A percentile compares a stretch with the other conserved stretches of the same genome.
Evolutionary conservation across 305 asterid genomes (phyloP).

Genomic region (Fraxinus angustifolia): DNA sequence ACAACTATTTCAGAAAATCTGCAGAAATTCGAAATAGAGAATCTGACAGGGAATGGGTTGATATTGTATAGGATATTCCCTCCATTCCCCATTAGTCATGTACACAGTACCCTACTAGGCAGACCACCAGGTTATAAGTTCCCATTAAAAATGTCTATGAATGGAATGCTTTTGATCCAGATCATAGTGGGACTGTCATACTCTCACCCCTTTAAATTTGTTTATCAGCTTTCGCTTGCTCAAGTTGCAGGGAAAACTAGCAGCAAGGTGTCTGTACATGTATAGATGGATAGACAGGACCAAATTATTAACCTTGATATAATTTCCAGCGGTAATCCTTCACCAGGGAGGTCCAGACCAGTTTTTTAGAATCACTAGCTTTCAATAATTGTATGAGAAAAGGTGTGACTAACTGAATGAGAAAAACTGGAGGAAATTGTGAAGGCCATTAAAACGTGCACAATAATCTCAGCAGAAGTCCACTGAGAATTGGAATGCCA

Average conservation of each 20-base stretch:
- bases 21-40: background rate
- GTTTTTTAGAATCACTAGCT: constrained; percentile 5
- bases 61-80: background rate
- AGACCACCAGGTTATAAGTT: background rate
- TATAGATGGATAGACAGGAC: background rate
- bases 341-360: background rate
- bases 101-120: constrained; percentile 9
- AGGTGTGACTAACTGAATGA: background rate
- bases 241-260: constrained; percentile 7
- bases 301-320: background rate
- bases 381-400: constrained; percentile 6
- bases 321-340: background rate
- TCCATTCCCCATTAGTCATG: background rate
- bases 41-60: constrained; percentile 9
- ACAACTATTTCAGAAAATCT: background rate
- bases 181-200: background rate
- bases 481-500: background rate
- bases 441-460: background rate
- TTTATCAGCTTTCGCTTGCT: constrained; percentile 8
- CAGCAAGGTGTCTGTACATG: background rate
- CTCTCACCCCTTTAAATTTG: background rate
- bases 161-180: background rate
- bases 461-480: background rate
- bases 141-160: constrained; percentile 2
- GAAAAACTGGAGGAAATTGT: background rate